These are phyloP conservation scores for Casuarina cunninghamiana DNA, from an alignment of 306 rosid genomes.

Conservation along the genomic window DNA sequence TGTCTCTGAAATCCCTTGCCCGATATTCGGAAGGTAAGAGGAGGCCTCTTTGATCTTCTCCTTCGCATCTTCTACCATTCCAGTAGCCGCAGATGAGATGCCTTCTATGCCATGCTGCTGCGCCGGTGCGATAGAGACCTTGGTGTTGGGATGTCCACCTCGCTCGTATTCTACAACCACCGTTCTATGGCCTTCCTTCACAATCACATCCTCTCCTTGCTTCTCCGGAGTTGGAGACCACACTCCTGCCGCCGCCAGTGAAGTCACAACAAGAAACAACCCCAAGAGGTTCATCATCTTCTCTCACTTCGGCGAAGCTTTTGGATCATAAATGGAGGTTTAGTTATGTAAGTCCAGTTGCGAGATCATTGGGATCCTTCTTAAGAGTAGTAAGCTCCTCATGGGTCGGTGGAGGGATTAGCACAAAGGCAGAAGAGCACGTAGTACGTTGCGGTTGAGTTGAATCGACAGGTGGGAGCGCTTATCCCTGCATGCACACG, in stretches of 20 bases:
- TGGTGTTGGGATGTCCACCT: constrained; percentile 56
- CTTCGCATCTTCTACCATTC: constrained; percentile 17
- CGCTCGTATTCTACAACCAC: constrained; percentile 72
- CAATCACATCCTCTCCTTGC: constrained; percentile 38
- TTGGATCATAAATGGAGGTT: background rate
- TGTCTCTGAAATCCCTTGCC: constrained; percentile 34
- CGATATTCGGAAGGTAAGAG: constrained; percentile 39
- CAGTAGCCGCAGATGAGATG: background rate
- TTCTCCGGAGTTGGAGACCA: constrained; percentile 48
- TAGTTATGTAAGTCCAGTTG: background rate
- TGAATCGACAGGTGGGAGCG: background rate
- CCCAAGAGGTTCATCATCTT: constrained; percentile 63
- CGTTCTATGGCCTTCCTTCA: constrained; percentile 62
- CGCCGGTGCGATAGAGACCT: constrained; percentile 59
- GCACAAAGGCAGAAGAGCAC: too few species aligned
- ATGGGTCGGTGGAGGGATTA: background rate
- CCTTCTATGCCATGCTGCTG: background rate
- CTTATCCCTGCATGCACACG: background rate
- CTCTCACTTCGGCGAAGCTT: background rate
- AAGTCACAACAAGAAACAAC: constrained; percentile 45
- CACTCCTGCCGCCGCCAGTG: constrained; percentile 53
- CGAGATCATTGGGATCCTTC: background rate
- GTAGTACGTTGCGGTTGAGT: background rate
- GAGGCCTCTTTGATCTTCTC: constrained; percentile 39
- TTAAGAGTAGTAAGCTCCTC: background rate